Conservation (phyloP, 345 rosid genomes). For the Hypericum perforatum region DNA sequence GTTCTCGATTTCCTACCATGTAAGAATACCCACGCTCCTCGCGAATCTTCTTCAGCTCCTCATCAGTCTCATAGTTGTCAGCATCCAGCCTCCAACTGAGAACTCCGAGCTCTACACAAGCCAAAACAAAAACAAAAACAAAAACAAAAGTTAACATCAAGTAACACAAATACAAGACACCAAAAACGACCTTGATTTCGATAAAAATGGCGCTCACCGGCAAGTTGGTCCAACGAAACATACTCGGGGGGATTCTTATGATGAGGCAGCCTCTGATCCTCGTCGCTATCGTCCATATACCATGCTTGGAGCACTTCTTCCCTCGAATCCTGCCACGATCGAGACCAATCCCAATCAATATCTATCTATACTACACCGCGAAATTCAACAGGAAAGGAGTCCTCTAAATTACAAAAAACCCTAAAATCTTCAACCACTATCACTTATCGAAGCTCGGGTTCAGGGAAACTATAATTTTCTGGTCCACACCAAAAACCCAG, state of each 20-base stretch:
- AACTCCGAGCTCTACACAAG: constrained; percentile 62
- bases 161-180: neutral
- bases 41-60: constrained; percentile 76
- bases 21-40: constrained; percentile 84
- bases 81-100: constrained; percentile 91
- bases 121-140: constrained; percentile 5
- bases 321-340: constrained; percentile 33
- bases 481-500: no score
- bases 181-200: neutral
- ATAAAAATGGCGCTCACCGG: constrained; percentile 27
- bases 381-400: no score
- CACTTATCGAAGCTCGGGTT: no score
- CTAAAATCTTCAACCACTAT: no score
- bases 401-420: no score
- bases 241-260: constrained; percentile 75
- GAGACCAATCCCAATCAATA: no score
- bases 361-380: no score
- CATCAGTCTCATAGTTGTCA: constrained; percentile 79
- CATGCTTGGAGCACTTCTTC: constrained; percentile 86
- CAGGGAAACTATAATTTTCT: no score
- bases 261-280: constrained; percentile 89
- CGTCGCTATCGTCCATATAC: constrained; percentile 82
- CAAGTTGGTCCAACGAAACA: constrained; percentile 64
- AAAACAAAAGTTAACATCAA: neutral
- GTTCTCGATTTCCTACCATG: constrained; percentile 30